These are phyloP conservation scores for Thalassiosira gravida DNA, from an alignment of 352 stramenopile species.

Conservation along the genomic window DNA sequence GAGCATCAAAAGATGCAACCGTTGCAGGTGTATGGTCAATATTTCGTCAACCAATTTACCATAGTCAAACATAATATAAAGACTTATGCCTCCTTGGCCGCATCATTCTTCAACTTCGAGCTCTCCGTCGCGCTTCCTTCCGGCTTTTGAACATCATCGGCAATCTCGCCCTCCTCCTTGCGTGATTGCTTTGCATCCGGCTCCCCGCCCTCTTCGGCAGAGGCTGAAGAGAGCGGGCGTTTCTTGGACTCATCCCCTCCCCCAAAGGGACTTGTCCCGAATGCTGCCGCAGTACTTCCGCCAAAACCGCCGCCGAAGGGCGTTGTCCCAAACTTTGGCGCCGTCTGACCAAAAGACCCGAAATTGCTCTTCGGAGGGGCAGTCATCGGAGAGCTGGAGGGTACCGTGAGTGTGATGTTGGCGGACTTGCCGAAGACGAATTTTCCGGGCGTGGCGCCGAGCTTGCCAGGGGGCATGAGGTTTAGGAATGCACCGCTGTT, in stretches of 20 bases:
- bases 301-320: constrained; percentile 32
- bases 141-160: constrained; percentile 8
- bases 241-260: constrained; percentile 33
- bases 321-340: constrained; percentile 22
- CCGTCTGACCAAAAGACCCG: constrained; percentile 41
- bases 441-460: constrained; percentile 30
- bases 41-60: no score
- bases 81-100: constrained; percentile 27
- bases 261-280: constrained; percentile 42
- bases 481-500: constrained; percentile 75
- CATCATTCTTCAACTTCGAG: constrained; percentile 10
- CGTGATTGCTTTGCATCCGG: constrained; percentile 14
- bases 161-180: constrained; percentile 35
- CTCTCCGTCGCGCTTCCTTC: background rate
- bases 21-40: no score
- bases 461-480: constrained; percentile 75
- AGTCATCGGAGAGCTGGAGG: constrained; percentile 36
- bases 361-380: constrained; percentile 31
- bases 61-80: background rate
- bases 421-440: constrained; percentile 79
- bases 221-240: constrained; percentile 1
- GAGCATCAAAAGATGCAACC: background rate
- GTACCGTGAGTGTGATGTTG: constrained; percentile 74
- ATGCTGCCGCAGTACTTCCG: constrained; percentile 27
- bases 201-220: background rate